Conservation (phyloP, 2,329 filamentous ascomycete species). For the Neoarthrinium moseri region DNA sequence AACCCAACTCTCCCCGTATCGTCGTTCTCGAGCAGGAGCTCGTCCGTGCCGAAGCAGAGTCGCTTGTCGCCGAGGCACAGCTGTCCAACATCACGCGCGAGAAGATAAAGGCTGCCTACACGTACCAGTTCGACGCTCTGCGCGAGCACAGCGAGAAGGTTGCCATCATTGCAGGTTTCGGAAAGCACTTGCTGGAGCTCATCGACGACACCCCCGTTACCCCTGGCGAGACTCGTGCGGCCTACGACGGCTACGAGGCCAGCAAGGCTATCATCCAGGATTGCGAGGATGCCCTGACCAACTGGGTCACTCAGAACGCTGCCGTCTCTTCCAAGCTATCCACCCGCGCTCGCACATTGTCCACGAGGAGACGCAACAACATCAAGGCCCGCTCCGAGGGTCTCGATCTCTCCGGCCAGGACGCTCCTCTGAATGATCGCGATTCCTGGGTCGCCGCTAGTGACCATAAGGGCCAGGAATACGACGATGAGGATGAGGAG, state of each 20-base stretch:
- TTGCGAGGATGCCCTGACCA: conserved; percentile 94
- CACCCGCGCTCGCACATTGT: conserved; percentile 81
- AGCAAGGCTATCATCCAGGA: conserved; percentile 99
- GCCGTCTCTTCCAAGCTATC: conserved; percentile 86
- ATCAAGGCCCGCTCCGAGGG: conserved; percentile 66
- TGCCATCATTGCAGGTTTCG: conserved; percentile 94
- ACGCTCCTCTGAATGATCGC: conserved; percentile 72
- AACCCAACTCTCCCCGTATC: conserved; percentile 96
- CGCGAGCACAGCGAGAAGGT: conserved; percentile 98
- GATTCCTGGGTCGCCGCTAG: conserved; percentile 83
- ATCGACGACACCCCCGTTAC: conserved; percentile 97
- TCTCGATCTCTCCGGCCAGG: conserved; percentile 80
- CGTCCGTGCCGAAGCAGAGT: conserved; percentile 96
- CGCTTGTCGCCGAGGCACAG: conserved; percentile 96
- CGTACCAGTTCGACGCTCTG: conserved; percentile 96
- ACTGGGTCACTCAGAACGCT: conserved; percentile 92
- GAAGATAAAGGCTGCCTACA: conserved; percentile 98
- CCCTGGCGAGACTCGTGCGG: conserved; percentile 90
- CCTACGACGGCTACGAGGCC: conserved; percentile 97
- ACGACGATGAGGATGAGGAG: conserved; percentile 63
- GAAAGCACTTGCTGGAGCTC: conserved; percentile 96
- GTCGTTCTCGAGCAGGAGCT: conserved; percentile 98
- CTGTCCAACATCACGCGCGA: conserved; percentile 99
- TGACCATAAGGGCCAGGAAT: conserved; percentile 55
- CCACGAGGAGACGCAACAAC: conserved; percentile 76